Percentiles rank a stretch among this genome's conserved stretches.
Evolutionary conservation across 2,329 filamentous ascomycete genomes (phyloP).

Genomic region (Neofusicoccum cordaticola): DNA sequence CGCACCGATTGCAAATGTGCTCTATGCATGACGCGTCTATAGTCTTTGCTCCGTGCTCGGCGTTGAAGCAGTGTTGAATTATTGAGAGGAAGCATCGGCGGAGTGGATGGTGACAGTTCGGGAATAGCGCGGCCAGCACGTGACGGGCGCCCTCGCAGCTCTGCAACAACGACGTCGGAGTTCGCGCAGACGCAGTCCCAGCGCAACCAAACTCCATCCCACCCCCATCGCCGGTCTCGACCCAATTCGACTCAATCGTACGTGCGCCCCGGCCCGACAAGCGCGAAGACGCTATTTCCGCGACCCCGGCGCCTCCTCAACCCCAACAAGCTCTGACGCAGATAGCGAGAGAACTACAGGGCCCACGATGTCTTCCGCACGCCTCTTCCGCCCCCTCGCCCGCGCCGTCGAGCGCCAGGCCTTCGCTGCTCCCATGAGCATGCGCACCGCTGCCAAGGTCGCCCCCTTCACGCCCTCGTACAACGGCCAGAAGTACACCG

Average conservation of each 20-base stretch:
- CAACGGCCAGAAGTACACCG: constrained; percentile 14
- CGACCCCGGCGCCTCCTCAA: neutral
- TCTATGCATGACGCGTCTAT: neutral
- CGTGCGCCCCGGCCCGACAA: neutral
- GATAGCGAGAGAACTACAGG: neutral
- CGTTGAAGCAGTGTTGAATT: neutral
- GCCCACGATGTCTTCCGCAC: constrained; percentile 39
- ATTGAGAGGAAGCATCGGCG: neutral
- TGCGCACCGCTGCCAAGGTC: constrained; percentile 15
- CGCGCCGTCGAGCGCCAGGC: constrained; percentile 39
- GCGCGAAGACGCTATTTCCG: neutral
- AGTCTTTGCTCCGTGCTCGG: neutral
- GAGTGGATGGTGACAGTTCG: neutral
- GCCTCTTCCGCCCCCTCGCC: constrained; percentile 41
- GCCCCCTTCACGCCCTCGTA: constrained; percentile 19
- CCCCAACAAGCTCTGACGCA: constrained; percentile 22
- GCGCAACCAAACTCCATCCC: constrained; percentile 14
- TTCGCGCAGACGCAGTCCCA: neutral
- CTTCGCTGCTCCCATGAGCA: constrained; percentile 24
- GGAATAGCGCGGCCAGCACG: neutral
- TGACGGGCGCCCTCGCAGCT: neutral
- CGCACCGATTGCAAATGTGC: too few species aligned
- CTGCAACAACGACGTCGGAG: constrained; percentile 11
- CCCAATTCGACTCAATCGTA: constrained; percentile 17
- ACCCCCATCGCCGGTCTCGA: constrained; percentile 9